These are phyloP conservation scores for Dryadomyces sulphureus DNA, from an alignment of 2,329 filamentous ascomycete genomes.

Conservation along the genomic window DNA sequence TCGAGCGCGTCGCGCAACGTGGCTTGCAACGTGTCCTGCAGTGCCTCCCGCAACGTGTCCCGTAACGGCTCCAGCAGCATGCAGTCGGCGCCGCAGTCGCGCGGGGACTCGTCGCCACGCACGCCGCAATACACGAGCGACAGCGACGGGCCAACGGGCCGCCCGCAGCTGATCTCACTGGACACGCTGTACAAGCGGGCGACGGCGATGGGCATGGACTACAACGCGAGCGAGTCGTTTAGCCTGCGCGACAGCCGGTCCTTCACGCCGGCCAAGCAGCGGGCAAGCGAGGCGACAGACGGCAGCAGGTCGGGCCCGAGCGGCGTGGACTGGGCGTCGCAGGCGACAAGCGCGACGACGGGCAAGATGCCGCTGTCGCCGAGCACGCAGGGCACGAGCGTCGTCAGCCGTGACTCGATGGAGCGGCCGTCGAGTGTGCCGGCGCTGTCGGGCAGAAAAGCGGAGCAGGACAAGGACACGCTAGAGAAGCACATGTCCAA, in stretches of 20 bases:
- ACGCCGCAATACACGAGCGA: neutral
- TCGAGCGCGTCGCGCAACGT: no score
- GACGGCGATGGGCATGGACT: conserved; percentile 28
- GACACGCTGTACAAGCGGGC: conserved; percentile 24
- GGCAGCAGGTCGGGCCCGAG: conserved; percentile 38
- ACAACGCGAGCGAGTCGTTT: conserved; percentile 37
- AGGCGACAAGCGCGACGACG: conserved; percentile 47
- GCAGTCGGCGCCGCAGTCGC: neutral
- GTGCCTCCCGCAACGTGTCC: no score
- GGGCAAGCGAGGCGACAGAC: conserved; percentile 47
- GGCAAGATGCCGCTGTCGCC: conserved; percentile 50
- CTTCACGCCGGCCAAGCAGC: conserved; percentile 29
- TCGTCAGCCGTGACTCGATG: conserved; percentile 44
- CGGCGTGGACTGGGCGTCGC: conserved; percentile 45
- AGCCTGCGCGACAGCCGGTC: conserved; percentile 24
- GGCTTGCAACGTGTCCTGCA: no score
- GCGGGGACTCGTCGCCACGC: neutral
- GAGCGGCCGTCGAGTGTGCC: conserved; percentile 32
- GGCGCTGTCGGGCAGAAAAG: conserved; percentile 16
- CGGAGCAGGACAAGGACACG: conserved; percentile 17
- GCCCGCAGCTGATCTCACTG: conserved; percentile 17
- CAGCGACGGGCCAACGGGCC: neutral
- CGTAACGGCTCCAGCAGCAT: no score
- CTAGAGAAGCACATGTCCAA: conserved; percentile 15
- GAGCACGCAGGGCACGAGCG: conserved; percentile 50